Evolutionary conservation across 495 filamentous ascomycete genomes (phyloP).

Genomic region (Trichoderma reesei): DNA sequence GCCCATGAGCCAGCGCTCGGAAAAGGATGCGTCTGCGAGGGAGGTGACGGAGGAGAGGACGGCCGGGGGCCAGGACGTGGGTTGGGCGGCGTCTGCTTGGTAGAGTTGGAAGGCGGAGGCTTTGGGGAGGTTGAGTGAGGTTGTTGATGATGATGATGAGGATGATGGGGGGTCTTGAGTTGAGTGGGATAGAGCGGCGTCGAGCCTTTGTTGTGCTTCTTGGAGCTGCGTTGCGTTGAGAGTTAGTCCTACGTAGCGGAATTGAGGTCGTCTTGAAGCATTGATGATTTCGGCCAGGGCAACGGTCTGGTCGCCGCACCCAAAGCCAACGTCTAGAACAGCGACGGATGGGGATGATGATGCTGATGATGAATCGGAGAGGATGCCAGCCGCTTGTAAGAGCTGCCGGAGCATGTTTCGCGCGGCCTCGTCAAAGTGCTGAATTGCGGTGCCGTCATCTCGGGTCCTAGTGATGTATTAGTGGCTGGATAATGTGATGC

Average conservation of each 20-base stretch:
- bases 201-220: not conserved
- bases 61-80: not conserved
- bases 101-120: not conserved
- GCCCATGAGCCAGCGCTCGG: slow-evolving; percentile 34
- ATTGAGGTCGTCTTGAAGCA: not conserved
- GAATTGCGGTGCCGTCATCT: slow-evolving; percentile 18
- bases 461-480: not conserved
- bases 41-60: not conserved
- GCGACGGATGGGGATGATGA: slow-evolving; percentile 17
- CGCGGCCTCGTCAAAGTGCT: slow-evolving; percentile 31
- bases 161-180: too few species aligned
- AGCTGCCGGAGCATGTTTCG: slow-evolving; percentile 34
- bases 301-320: slow-evolving; percentile 40
- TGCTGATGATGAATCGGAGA: slow-evolving; percentile 9
- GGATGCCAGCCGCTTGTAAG: slow-evolving; percentile 25
- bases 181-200: not conserved
- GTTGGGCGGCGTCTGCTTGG: not conserved
- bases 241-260: slow-evolving; percentile 8
- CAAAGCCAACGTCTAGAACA: slow-evolving; percentile 40
- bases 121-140: too few species aligned
- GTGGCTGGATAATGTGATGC: not conserved
- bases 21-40: not conserved
- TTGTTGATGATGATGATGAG: too few species aligned
- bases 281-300: slow-evolving; percentile 17
- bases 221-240: not conserved